Evolutionary conservation across 2,329 filamentous ascomycete species (phyloP).

Genomic region (Leptographium procerum): DNA sequence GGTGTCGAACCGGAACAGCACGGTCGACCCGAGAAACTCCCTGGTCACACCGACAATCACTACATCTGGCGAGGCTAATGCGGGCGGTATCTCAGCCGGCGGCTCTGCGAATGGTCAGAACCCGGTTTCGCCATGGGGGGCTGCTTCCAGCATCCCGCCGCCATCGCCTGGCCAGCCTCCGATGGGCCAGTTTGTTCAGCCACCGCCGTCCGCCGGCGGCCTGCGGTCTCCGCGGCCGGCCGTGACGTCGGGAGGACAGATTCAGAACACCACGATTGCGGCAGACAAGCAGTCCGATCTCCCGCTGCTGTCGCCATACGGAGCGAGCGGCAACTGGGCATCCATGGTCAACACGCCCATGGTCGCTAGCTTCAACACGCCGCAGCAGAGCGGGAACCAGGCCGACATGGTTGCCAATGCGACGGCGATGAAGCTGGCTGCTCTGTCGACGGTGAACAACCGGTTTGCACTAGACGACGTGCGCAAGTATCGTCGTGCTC

Average conservation of each 20-base stretch:
- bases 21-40: conserved; percentile 65
- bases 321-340: conserved; percentile 85
- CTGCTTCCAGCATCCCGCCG: conserved; percentile 56
- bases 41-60: conserved; percentile 66
- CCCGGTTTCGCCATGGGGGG: conserved; percentile 73
- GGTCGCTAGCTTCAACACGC: conserved; percentile 65
- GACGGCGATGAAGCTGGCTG: conserved; percentile 96
- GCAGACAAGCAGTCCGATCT: conserved; percentile 64
- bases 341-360: conserved; percentile 98
- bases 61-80: conserved; percentile 50
- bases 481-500: conserved; percentile 84
- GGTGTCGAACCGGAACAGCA: conserved; percentile 86
- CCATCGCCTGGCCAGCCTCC: conserved; percentile 62
- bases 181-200: conserved; percentile 93
- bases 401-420: conserved; percentile 98
- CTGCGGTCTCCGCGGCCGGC: conserved; percentile 72
- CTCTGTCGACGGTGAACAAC: conserved; percentile 95
- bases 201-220: conserved; percentile 56
- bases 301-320: conserved; percentile 76
- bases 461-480: conserved; percentile 94
- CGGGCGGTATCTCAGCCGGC: conserved; percentile 48
- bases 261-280: conserved; percentile 75
- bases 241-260: conserved; percentile 53
- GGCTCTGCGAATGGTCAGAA: conserved; percentile 50
- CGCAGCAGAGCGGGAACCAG: conserved; percentile 49